A percentile compares a stretch with the other conserved stretches of the same genome.
Conservation (phyloP, 1,139 yeast genomes). For the Kodamaea suecica region DNA sequence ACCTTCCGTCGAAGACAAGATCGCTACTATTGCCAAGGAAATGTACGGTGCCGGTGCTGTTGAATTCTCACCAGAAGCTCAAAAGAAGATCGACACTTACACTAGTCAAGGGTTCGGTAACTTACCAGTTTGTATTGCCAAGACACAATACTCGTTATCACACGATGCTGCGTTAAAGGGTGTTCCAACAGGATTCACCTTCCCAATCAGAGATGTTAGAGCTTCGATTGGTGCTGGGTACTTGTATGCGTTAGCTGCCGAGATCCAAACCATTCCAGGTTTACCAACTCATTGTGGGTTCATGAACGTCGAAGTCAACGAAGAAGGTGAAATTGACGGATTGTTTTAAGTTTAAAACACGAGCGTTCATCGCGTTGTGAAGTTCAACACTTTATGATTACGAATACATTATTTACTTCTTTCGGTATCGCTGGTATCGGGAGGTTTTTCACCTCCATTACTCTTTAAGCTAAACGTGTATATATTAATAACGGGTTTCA, state of each 20-base stretch:
- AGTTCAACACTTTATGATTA: constrained; percentile 15
- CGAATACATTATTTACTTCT: constrained; percentile 9
- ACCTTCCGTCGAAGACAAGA: constrained; percentile 76
- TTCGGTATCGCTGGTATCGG: not conserved
- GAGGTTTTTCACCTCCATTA: not conserved
- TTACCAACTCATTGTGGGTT: constrained; percentile 95
- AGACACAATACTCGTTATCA: constrained; percentile 94
- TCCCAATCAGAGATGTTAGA: constrained; percentile 92
- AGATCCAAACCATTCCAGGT: constrained; percentile 96
- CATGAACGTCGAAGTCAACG: constrained; percentile 94
- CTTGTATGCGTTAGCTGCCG: constrained; percentile 94
- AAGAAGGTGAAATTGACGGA: constrained; percentile 92
- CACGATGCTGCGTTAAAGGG: constrained; percentile 94
- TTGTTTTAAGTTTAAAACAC: constrained; percentile 52
- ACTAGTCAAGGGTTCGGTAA: constrained; percentile 88
- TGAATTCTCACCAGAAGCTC: constrained; percentile 83
- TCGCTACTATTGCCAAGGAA: constrained; percentile 74
- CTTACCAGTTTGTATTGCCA: constrained; percentile 94
- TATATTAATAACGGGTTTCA: constrained; percentile 6
- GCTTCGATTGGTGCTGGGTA: constrained; percentile 97
- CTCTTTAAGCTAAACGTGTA: not conserved
- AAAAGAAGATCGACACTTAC: constrained; percentile 77
- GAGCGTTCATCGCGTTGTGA: constrained; percentile 5
- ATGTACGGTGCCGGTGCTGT: constrained; percentile 96
- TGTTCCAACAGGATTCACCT: constrained; percentile 89